phyloP scores from a whole-genome alignment of 345 rosid species.

The Physaria fendleri region DNA sequence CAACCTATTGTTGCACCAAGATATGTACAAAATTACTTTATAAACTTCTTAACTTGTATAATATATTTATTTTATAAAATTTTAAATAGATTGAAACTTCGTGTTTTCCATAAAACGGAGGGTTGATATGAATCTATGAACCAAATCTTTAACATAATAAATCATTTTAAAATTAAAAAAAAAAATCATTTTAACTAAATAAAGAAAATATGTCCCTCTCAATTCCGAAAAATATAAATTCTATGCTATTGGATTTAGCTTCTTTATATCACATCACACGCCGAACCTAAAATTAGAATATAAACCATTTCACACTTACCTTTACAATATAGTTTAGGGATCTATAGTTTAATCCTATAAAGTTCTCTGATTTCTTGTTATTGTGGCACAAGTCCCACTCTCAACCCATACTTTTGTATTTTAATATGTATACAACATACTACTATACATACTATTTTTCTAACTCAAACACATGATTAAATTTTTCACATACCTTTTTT shows the following conservation, averaged over 20 bases:
- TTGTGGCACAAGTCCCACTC: slow-evolving; percentile 8
- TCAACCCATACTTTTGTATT: slow-evolving; percentile 10
- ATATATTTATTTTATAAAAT: no score
- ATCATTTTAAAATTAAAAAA: neutral
- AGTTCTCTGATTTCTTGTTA: neutral
- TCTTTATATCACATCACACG: slow-evolving; percentile 11
- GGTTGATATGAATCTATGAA: neutral
- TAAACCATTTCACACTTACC: slow-evolving; percentile 17
- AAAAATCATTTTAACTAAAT: neutral
- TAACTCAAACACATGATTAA: no score
- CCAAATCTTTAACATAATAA: neutral
- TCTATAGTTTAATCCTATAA: slow-evolving; percentile 5
- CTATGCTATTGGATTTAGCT: neutral
- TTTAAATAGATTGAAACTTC: no score
- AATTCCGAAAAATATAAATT: neutral
- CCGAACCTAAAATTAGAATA: slow-evolving; percentile 21
- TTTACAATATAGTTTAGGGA: slow-evolving; percentile 1
- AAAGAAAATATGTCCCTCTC: neutral
- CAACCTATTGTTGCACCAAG: no score
- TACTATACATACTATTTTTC: no score
- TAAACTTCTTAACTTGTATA: no score
- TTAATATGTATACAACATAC: no score
- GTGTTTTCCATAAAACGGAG: neutral
- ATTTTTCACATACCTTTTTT: no score
- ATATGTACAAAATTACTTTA: no score